Evolutionary conservation across 176 grass and related monocot species (phyloP).

Genomic region (Pontederia paniculata): DNA sequence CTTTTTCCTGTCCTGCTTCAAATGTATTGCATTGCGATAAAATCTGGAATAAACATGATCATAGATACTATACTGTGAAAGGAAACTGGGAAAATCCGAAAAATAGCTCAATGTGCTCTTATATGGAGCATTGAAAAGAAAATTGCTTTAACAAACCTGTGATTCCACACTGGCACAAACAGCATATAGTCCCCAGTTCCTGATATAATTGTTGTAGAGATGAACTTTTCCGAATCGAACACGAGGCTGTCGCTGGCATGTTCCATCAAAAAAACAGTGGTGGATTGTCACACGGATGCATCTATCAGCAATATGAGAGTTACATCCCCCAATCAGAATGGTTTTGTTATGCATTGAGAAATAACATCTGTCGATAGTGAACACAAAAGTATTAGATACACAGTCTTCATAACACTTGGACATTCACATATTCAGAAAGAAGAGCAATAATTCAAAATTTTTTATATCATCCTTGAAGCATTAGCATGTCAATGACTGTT

Average conservation of each 20-base stretch:
- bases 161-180: constrained; percentile 75
- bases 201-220: constrained; percentile 79
- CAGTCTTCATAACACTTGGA: background rate
- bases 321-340: constrained; percentile 49
- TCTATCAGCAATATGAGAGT: constrained; percentile 36
- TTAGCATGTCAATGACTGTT: background rate
- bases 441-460: too few relatives aligned
- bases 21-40: too few relatives aligned
- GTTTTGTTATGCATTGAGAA: constrained; percentile 76
- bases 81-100: too few relatives aligned
- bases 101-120: too few relatives aligned
- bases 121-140: background rate
- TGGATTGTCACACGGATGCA: constrained; percentile 63
- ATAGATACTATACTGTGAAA: too few relatives aligned
- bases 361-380: constrained; percentile 37
- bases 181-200: constrained; percentile 73
- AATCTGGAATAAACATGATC: too few relatives aligned
- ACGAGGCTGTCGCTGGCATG: constrained; percentile 68
- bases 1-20: too few relatives aligned
- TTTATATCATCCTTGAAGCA: background rate
- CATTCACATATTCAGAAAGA: too few relatives aligned
- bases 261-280: constrained; percentile 91
- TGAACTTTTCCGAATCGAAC: constrained; percentile 85
- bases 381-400: background rate
- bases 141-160: constrained; percentile 30